Evolutionary conservation across 176 grass and related monocot species (phyloP).

Genomic region (Rhipidocladum racemiflorum): DNA sequence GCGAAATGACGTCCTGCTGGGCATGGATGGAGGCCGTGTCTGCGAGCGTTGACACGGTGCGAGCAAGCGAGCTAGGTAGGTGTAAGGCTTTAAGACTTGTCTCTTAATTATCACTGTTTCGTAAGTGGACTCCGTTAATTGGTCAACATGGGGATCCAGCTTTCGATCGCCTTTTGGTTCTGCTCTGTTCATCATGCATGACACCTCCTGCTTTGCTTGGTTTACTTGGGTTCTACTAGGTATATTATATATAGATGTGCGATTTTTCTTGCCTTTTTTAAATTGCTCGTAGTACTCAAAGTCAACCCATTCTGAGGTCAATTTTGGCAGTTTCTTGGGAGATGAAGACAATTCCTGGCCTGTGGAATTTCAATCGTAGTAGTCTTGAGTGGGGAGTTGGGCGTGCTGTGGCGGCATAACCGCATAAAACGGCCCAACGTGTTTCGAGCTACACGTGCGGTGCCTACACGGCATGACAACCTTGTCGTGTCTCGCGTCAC

Average conservation of each 20-base stretch:
- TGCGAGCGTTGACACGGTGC: constrained; percentile 6
- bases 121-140: not conserved
- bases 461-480: too few relatives aligned
- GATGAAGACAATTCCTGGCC: not conserved
- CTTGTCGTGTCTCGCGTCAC: too few relatives aligned
- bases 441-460: too few relatives aligned
- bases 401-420: too few relatives aligned
- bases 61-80: not conserved
- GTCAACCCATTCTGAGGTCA: not conserved
- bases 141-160: constrained; percentile 18
- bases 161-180: constrained; percentile 1
- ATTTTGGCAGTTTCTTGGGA: constrained; percentile 1
- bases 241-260: not conserved
- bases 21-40: not conserved
- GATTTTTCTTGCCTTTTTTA: not conserved
- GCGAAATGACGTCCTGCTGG: not conserved
- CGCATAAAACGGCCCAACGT: too few relatives aligned
- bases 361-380: not conserved
- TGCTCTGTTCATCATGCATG: not conserved
- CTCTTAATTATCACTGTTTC: not conserved
- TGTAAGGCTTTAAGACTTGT: not conserved
- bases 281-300: too few relatives aligned
- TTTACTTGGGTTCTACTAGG: not conserved
- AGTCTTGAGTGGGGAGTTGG: too few relatives aligned
- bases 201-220: not conserved